Evolutionary conservation across 2,329 filamentous ascomycete genomes (phyloP), one percentile per base, ranked within the genome.

Genomic region (Immersiporthe knoxdaviesiana): DNA sequence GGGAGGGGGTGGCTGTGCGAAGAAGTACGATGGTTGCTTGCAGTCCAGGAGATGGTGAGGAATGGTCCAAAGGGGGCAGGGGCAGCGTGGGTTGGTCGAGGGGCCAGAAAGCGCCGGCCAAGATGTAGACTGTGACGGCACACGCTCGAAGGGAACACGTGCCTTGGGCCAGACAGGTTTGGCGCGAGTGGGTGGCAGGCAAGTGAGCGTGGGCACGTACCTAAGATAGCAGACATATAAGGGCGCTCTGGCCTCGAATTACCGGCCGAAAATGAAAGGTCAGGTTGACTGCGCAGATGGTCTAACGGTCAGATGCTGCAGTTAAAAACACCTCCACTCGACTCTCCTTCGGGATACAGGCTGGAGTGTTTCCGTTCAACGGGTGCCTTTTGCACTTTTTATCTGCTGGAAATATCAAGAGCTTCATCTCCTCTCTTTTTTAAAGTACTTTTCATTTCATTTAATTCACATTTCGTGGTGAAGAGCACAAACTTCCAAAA

Each of bases 301-400:
- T n/a, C 59, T 41, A 62, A 27, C 39, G 59, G 59, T 27, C 27
- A n/a, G 16, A 39, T 24, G 39, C 59, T 16, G 16, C 24, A 21
- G 6, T 62, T n/a, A 24, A 62, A 62, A 62, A 62, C 24, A 62
- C 59, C 59, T 62, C 59, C 35, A 41, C 18, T 27, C 59, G 59
- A 37, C 8, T 44, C 59, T 62, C 39, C 59, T 41, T 27, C 35
- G 24, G 35, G 59, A 62, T 62, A 62, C 59, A 62, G 59, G 35
- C n/a, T 41, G 35, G 59, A 62, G 59, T 62, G 24, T 62, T 62
- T 62, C 35, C 5, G 18, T 1, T 4, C 37, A 10, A 5, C n/a
- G 59, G 59, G 35, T 37, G 59, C 59, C 59, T 62, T 62, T 62
- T 62, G 59, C 39, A 27, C 30, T 62, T 44, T 21, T 37, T 4